Percentiles rank a stretch among this genome's conserved stretches.
These are phyloP conservation scores for Teratosphaeria viscida DNA, from an alignment of 2,329 filamentous ascomycete species.

Conservation along the genomic window DNA sequence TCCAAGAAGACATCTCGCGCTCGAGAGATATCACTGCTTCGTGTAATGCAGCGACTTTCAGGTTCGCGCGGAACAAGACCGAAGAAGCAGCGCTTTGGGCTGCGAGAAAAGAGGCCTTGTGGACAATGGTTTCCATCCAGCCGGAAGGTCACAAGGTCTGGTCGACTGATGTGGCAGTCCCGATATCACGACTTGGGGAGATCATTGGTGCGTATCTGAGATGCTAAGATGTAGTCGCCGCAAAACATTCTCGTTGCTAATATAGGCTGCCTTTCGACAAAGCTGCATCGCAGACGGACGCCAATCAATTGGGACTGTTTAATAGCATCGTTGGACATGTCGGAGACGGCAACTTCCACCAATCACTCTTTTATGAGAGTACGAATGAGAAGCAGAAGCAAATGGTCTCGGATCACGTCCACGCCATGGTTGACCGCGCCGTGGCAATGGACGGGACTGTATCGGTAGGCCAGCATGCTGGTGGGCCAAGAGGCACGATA, in stretches of 20 bases:
- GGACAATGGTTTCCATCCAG: slow-evolving; percentile 49
- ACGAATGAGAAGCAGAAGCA: slow-evolving; percentile 57
- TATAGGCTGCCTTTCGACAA: neutral
- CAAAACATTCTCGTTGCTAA: neutral
- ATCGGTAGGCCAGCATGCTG: slow-evolving; percentile 34
- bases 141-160: slow-evolving; percentile 48
- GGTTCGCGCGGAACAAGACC: slow-evolving; percentile 42
- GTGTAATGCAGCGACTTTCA: slow-evolving; percentile 39
- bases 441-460: slow-evolving; percentile 91
- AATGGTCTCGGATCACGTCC: slow-evolving; percentile 70
- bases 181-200: slow-evolving; percentile 50
- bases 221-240: neutral
- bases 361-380: slow-evolving; percentile 79
- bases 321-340: slow-evolving; percentile 83
- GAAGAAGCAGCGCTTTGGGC: slow-evolving; percentile 50
- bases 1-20: slow-evolving; percentile 62
- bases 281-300: slow-evolving; percentile 73
- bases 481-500: no score
- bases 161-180: slow-evolving; percentile 53
- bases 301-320: slow-evolving; percentile 77
- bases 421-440: slow-evolving; percentile 83
- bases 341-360: slow-evolving; percentile 90
- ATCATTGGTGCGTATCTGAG: slow-evolving; percentile 40
- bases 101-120: slow-evolving; percentile 50
- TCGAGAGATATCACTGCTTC: slow-evolving; percentile 55